Evolutionary conservation across 1,284 basidiomycete species (phyloP).

Genomic region (Tilletia caries): DNA sequence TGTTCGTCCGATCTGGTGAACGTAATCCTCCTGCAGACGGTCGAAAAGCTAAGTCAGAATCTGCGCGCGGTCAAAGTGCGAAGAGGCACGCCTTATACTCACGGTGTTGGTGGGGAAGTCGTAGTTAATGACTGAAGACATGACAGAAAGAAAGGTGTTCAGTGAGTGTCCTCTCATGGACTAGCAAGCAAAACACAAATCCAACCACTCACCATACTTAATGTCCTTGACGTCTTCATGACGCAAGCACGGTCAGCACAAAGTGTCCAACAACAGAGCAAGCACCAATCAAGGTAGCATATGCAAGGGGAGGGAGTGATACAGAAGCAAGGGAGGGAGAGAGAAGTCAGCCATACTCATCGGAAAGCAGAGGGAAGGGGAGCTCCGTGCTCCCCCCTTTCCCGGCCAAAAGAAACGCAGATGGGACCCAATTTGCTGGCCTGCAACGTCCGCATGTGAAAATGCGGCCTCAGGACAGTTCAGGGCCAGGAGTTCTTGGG

Average conservation of each 20-base stretch:
- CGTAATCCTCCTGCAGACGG: conserved; percentile 66
- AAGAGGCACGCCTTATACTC: not conserved
- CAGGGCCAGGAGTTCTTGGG: too few relatives aligned
- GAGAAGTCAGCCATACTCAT: conserved; percentile 8
- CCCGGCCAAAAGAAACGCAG: not conserved
- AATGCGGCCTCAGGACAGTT: not conserved
- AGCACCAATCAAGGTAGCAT: not conserved
- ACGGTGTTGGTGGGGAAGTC: conserved; percentile 94
- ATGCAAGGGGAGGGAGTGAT: not conserved
- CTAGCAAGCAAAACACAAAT: not conserved
- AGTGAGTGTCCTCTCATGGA: not conserved
- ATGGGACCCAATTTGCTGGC: too few relatives aligned
- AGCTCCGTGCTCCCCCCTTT: not conserved
- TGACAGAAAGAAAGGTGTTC: conserved; percentile 16
- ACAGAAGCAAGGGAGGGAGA: not conserved
- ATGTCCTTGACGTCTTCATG: conserved; percentile 85
- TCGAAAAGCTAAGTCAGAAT: not conserved
- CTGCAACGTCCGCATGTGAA: not conserved
- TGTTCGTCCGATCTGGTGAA: conserved; percentile 81
- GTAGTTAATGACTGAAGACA: conserved; percentile 63
- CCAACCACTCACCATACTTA: conserved; percentile 70
- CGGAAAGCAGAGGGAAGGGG: not conserved
- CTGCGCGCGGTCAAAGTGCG: not conserved
- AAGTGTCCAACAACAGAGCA: not conserved
- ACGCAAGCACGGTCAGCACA: conserved; percentile 3